phyloP scores from a whole-genome alignment of 768 basidiomycete species.

The Podaxis sp. region DNA sequence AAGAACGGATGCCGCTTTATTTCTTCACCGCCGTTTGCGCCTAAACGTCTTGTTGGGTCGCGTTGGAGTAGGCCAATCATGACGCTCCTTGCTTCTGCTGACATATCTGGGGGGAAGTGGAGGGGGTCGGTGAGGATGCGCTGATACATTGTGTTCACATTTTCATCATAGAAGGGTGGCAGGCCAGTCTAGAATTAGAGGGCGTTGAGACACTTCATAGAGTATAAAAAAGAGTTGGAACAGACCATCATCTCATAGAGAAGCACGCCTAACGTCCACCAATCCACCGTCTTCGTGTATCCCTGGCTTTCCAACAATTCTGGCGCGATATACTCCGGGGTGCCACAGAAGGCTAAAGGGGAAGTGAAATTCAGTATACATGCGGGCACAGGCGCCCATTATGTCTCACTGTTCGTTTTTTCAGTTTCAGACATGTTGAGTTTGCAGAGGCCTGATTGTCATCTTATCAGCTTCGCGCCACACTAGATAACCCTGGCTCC shows the following conservation, averaged over 20 bases:
- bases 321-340: constrained; percentile 97
- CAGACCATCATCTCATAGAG: constrained; percentile 95
- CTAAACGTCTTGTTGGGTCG: constrained; percentile 83
- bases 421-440: constrained; percentile 97
- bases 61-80: constrained; percentile 87
- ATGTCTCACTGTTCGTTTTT: constrained; percentile 86
- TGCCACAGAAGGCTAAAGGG: constrained; percentile 87
- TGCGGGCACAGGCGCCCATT: not conserved
- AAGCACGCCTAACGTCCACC: constrained; percentile 98
- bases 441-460: constrained; percentile 71
- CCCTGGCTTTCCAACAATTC: constrained; percentile 96
- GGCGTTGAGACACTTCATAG: constrained; percentile 13
- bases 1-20: constrained; percentile 98
- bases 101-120: constrained; percentile 87
- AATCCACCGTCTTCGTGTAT: constrained; percentile 98
- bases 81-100: constrained; percentile 83
- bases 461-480: constrained; percentile 6
- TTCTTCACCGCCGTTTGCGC: constrained; percentile 92
- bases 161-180: constrained; percentile 98
- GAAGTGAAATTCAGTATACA: not conserved
- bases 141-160: constrained; percentile 97
- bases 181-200: constrained; percentile 72
- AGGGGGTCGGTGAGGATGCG: constrained; percentile 93
- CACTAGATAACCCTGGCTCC: constrained; percentile 5
- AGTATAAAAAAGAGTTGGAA: not conserved